Evolutionary conservation across 805 yeast genomes (phyloP), one percentile per base, ranked within the genome.

Genomic region (Metschnikowia cerradonensis): DNA sequence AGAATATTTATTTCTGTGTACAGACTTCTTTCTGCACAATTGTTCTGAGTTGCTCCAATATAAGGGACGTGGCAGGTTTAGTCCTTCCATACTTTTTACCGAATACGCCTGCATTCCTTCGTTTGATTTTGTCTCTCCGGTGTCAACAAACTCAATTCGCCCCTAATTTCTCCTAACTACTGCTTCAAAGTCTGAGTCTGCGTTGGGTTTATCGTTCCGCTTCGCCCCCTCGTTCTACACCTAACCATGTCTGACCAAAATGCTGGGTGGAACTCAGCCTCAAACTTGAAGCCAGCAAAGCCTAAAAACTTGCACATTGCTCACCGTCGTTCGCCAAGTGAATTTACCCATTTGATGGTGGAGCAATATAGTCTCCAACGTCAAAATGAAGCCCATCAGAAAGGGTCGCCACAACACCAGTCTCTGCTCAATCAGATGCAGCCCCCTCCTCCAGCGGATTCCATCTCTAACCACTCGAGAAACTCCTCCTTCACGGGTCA

Each of bases 261-360:
- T 13, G 47, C 39, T 23, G 40, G 47, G 40, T 44, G 40, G 40
- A 44, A 35, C 11, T 15, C 39, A 13, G 32, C 39, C 14, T 35
- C 41, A 20, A 36, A 14, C 32, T 40, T 23, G 41, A 44, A 36
- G 33, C 40, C 33, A 7, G 14, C 47, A 6, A 68, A 67, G 51
- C 69, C 72, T 2, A 67, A 64, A 47, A 72, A 69, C 58, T 63
- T 94, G 53, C 95, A 90, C 70, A 90, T 92, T 57, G 98, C 98
- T n/a, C 98, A 94, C 63, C 81, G 98, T 63, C 80, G 96, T 53
- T 87, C 97, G 2, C 97, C 97, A n/a, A 83, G 91, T 59, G 99
- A 94, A 67, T 76, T 94, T 66, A 92, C 98, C 2, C 87, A 86
- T 49, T 75, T 92, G 57, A 92, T 92, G 96, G 67, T 89, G 61